Evolutionary conservation across 2,329 filamentous ascomycete genomes (phyloP).

Genomic region (Trichophaea hybrida): DNA sequence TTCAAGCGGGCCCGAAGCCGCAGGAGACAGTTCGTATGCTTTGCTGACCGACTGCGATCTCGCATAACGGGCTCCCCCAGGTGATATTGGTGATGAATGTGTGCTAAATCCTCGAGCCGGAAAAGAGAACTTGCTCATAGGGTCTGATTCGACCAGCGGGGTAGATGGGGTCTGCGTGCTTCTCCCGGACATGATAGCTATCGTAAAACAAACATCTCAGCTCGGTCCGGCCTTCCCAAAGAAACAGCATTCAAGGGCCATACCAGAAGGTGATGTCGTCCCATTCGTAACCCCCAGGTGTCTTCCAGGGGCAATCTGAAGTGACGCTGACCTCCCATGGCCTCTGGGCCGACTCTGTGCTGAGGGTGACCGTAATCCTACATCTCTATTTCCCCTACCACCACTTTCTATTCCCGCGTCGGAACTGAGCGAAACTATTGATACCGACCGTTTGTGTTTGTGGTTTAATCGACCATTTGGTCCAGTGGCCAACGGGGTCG

Average conservation of each 20-base stretch:
- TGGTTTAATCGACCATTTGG: constrained; percentile 34
- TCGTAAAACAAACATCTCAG: neutral
- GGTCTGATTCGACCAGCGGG: constrained; percentile 12
- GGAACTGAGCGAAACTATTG: constrained; percentile 64
- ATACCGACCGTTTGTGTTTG: constrained; percentile 60
- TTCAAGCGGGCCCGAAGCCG: constrained; percentile 9
- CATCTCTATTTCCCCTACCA: constrained; percentile 14
- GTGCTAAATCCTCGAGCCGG: constrained; percentile 21
- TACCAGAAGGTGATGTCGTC: constrained; percentile 19
- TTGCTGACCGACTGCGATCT: constrained; percentile 34
- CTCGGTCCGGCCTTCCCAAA: neutral
- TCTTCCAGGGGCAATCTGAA: constrained; percentile 19
- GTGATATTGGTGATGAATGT: constrained; percentile 27
- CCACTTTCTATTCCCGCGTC: constrained; percentile 29
- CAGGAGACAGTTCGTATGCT: constrained; percentile 45
- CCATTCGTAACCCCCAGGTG: constrained; percentile 12
- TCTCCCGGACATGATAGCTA: neutral
- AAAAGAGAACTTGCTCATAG: constrained; percentile 17
- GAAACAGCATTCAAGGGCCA: constrained; percentile 1
- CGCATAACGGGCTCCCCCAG: constrained; percentile 21
- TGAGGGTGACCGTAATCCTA: constrained; percentile 15
- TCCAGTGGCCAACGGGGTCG: constrained; percentile 14
- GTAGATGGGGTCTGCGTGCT: constrained; percentile 8
- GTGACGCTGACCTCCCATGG: constrained; percentile 20
- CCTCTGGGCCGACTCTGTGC: constrained; percentile 11